Percentiles rank a stretch among this genome's conserved stretches.
phyloP scores from a whole-genome alignment of 2,329 filamentous ascomycete genomes.

The Furcasterigmium sp. region DNA sequence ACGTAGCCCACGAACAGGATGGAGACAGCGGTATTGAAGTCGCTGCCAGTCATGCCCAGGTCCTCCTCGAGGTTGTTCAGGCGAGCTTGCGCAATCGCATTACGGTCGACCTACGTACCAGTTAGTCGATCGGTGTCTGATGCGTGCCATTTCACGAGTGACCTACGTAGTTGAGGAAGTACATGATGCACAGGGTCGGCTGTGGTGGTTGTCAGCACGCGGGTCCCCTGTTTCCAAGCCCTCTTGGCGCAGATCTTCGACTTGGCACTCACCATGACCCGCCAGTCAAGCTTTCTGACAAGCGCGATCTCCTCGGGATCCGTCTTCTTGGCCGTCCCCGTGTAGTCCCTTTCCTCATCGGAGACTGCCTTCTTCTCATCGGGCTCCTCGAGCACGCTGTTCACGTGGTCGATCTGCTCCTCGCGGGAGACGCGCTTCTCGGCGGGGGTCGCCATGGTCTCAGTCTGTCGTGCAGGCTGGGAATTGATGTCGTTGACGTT shows the following conservation, averaged over 20 bases:
- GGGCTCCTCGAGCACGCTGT: slow-evolving; percentile 3
- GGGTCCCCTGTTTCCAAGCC: neutral
- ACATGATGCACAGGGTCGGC: slow-evolving; percentile 35
- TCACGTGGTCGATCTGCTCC: slow-evolving; percentile 8
- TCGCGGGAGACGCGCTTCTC: slow-evolving; percentile 5
- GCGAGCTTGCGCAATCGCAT: slow-evolving; percentile 41
- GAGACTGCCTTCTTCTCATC: slow-evolving; percentile 8
- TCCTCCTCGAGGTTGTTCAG: slow-evolving; percentile 35
- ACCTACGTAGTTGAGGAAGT: slow-evolving; percentile 29
- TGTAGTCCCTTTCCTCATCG: slow-evolving; percentile 26
- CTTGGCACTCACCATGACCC: slow-evolving; percentile 30
- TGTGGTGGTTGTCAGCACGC: slow-evolving; percentile 5
- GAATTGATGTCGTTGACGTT: neutral
- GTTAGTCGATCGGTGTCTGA: neutral
- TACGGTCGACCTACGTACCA: slow-evolving; percentile 33
- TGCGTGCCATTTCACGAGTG: neutral
- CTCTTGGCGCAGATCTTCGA: neutral
- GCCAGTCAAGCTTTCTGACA: slow-evolving; percentile 33
- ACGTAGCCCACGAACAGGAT: slow-evolving; percentile 27
- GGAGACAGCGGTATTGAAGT: slow-evolving; percentile 29
- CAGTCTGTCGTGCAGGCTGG: neutral
- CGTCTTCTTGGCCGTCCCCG: slow-evolving; percentile 29
- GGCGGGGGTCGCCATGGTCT: neutral
- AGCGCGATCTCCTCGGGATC: slow-evolving; percentile 32
- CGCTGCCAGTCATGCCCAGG: slow-evolving; percentile 31